A percentile compares a stretch with the other conserved stretches of the same genome.
phyloP scores from a whole-genome alignment of 2,329 filamentous ascomycete genomes.

The Calonectria multiphialidica region DNA sequence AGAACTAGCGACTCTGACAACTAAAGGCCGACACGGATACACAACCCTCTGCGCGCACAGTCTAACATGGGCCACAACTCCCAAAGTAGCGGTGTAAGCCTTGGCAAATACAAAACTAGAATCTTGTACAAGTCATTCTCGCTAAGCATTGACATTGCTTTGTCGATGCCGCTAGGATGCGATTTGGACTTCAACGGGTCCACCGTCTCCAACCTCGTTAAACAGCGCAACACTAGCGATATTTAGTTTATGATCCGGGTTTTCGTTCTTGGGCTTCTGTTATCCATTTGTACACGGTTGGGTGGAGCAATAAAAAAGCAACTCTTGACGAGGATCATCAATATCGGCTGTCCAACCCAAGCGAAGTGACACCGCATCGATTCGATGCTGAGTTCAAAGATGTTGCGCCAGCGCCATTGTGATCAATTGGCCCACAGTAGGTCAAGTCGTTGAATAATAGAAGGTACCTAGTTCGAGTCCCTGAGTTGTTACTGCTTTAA shows the following conservation, averaged over 20 bases:
- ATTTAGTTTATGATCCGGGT: neutral
- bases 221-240: too few species aligned
- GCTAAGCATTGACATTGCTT: too few species aligned
- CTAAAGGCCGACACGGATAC: neutral
- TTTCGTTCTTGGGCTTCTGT: neutral
- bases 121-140: too few species aligned
- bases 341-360: neutral
- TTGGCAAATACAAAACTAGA: too few species aligned
- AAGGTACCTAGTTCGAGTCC: neutral
- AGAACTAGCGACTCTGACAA: constrained; percentile 5
- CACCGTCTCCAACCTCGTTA: too few species aligned
- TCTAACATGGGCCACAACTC: neutral
- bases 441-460: neutral
- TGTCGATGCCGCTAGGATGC: too few species aligned
- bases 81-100: too few species aligned
- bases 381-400: neutral
- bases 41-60: neutral
- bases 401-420: neutral
- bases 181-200: too few species aligned
- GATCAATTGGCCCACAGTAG: neutral
- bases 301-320: neutral
- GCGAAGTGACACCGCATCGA: neutral
- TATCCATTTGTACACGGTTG: neutral
- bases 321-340: neutral
- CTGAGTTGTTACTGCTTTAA: neutral